Evolutionary conservation across 192 early-diverging fungal genomes (phyloP), one percentile per base, ranked within the genome.

Genomic region (Chytriomyces confervae): DNA sequence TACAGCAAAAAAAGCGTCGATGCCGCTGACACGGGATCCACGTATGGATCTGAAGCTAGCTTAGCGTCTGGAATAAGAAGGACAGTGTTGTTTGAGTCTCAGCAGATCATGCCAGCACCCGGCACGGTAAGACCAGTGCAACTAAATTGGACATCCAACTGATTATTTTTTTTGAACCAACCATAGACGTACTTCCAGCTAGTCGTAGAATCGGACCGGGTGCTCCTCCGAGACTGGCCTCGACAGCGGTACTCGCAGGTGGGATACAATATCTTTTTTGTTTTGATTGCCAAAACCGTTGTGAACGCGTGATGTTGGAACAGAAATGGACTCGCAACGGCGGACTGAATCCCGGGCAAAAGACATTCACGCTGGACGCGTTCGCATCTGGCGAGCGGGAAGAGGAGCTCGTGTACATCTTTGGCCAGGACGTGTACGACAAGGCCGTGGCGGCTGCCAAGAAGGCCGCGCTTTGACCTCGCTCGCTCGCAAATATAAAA

Each of bases 271-370:
- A 57, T 20, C 53, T 20, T 47, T 47, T 47, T 48, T 27, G 0
- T 27, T 27, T 27, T 27, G 64, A 29, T 16, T 16, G 64, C 16
- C 13, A 13, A 66, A 18, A 66, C 51, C 51, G n/a, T 66, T 66
- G 13, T 49, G 51, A 61, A 66, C 24, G 24, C 0, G 24, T 27
- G 24, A 27, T 27, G 16, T 45, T 16, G 18, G 18, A 23, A 13
- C 50, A 79, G 66, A 79, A 79, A 79, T 79, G 78, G 78, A 79
- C 78, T 29, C 62, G 78, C 11, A 69, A 79, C 44, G 78, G 78
- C 16, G 45, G 61, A 27, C 48, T 79, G 7, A 79, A 79, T 49
- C 78, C 78, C n/a, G 78, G 78, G 5, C 46, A 63, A 62, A 76
- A 63, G 51, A 46, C 46, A 1, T 50, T 77, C 24, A 65, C 50